Evolutionary conservation across 176 grass and related monocot species (phyloP).

Genomic region (Triticum monococcum): DNA sequence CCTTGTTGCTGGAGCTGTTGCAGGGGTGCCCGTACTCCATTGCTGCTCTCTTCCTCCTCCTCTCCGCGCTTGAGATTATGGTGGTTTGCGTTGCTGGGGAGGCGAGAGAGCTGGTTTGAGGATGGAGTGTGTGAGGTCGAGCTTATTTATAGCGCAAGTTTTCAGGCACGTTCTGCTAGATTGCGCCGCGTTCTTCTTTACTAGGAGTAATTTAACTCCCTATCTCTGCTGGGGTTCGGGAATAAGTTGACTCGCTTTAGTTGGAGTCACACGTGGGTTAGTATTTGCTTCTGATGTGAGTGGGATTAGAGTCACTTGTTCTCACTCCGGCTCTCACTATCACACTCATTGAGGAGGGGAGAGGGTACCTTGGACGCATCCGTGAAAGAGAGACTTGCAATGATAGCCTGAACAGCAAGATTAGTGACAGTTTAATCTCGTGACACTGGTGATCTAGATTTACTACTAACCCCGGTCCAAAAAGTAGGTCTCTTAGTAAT

Average conservation of each 20-base stretch:
- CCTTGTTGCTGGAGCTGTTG: background rate
- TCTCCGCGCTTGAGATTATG: background rate
- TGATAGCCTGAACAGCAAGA: background rate
- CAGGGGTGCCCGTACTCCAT: conserved; percentile 44
- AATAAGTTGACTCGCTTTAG: conserved; percentile 1
- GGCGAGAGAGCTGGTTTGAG: conserved; percentile 12
- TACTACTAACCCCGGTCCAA: too few relatives aligned
- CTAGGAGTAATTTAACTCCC: background rate
- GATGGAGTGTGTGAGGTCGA: background rate
- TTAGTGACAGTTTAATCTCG: too few relatives aligned
- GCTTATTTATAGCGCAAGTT: conserved; percentile 23
- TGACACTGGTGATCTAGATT: too few relatives aligned
- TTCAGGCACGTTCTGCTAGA: conserved; percentile 2
- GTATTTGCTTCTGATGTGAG: background rate
- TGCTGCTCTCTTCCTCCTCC: background rate
- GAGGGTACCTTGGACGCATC: background rate
- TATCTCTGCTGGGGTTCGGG: background rate
- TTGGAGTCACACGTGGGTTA: conserved; percentile 2
- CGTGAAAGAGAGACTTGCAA: background rate
- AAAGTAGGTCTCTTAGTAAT: too few relatives aligned
- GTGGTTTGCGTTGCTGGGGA: conserved; percentile 2
- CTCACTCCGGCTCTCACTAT: background rate
- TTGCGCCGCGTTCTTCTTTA: conserved; percentile 3
- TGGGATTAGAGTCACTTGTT: background rate
- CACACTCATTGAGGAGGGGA: background rate